Evolutionary conservation across 2,329 filamentous ascomycete species (phyloP), one percentile per base, ranked within the genome.

Genomic region (Exophiala oligosperma): DNA sequence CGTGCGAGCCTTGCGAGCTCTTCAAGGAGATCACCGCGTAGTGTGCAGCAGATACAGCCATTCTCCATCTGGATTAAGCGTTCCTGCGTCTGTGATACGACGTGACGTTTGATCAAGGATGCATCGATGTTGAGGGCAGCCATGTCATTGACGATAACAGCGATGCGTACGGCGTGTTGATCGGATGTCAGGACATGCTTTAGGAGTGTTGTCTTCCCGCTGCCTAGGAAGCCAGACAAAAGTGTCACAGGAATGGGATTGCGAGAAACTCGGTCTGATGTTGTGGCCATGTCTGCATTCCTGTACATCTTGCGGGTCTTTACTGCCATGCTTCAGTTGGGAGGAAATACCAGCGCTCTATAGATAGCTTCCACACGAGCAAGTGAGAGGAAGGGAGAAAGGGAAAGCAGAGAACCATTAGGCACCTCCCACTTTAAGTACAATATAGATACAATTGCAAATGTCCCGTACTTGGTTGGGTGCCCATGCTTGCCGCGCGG

Each of bases 1-100:
- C 86, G 81, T 0, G 86, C 80, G 1, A 91, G 76, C 0, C 80
- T 80, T 0, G 87, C 86, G 0, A 91, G 79, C 68, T 91, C 88
- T 59, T 88, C 83, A 0, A 91, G 79, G 1, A 91, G 73, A 56
- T 91, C 88, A 1, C 87, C 87, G 2, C 88, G 84, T 0, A 91
- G 77, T 0, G 87, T 91, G 66, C 88, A 91, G 76, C 88, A 91
- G 66, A 91, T 91, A 64, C 88, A 91, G 8, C 88, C 86, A 61
- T 89, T 90, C 66, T 89, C 85, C 54, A 90, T 78, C 8, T 85
- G 82, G 14, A 89, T 83, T 32, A 89, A 77, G 62, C 88, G 86
- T 63, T 88, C 84, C 40, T 86, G 75, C 0, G 82, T 83, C 62
- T 82, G 80, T 2, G 81, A 82, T 37, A 87, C 72, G 24, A 78